Base-by-base conservation (phyloP, 164 flowering plant species). In the Vitis riparia region DNA sequence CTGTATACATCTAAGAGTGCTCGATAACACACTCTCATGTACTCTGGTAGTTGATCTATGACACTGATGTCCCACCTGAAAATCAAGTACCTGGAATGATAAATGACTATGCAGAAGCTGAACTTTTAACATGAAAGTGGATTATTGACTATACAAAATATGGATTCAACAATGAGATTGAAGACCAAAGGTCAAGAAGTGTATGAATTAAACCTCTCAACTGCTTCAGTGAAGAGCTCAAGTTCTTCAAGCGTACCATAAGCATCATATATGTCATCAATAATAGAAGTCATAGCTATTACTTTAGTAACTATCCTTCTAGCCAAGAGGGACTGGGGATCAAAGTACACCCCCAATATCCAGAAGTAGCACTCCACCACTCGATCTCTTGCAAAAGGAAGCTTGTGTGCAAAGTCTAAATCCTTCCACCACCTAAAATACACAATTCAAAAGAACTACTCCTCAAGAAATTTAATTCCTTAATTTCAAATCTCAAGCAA, bases 391-490 rank as follows among this genome's bases (percentile, higher is more conserved):
- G 76, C 77, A 68, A 59, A 80, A 14, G 84, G 82, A 0, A 81
- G 30, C 58, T 85, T 80, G 2, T 10, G 59, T 1, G 65, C 64
- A 16, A 78, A 17, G 17, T 78, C 78, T 7, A 79, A 51, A 5
- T 73, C 80, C 47, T 82, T 80, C 83, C 83, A 77, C 85, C 85
- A 81, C 76, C 83, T 84, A 51, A 12, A 73, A 64, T 7, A n/a
- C 11, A 17, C 19, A 17, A 17, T 17, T 17, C 19, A 17, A 17
- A 15, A 8, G 16, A 13, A 59, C n/a, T n/a, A n/a, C n/a, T n/a
- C n/a, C 10, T 2, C 59, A 50, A 1, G 9, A 17, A 17, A 1
- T 17, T 1, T 17, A 17, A 17, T 1, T 1, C 19, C 19, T n/a
- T n/a, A n/a, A n/a, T 17, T 17, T 17, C 19, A 17, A 17, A 17